These are phyloP conservation scores for Phytophthora macrochlamydospora DNA, from an alignment of 352 stramenopile species.

Conservation along the genomic window DNA sequence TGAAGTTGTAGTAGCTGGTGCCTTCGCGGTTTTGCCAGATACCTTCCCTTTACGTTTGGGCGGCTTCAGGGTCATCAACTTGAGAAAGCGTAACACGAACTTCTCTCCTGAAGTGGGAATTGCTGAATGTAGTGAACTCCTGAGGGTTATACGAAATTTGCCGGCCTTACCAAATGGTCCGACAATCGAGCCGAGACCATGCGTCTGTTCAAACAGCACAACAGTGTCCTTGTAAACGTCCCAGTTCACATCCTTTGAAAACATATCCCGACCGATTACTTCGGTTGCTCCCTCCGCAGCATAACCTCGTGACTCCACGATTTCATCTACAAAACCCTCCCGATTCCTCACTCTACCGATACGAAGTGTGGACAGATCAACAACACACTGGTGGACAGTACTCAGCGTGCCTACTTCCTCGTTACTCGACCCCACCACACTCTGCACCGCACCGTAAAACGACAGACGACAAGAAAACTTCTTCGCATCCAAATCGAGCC, in stretches of 20 bases:
- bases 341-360: constrained; percentile 74
- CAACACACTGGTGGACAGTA: constrained; percentile 14
- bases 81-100: constrained; percentile 67
- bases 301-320: constrained; percentile 14
- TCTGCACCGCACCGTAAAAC: constrained; percentile 65
- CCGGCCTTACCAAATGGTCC: constrained; percentile 84
- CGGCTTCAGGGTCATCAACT: constrained; percentile 48
- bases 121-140: not conserved
- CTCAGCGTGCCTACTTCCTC: constrained; percentile 16
- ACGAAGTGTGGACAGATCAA: constrained; percentile 38
- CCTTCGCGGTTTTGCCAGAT: not conserved
- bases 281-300: constrained; percentile 16
- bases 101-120: constrained; percentile 42
- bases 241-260: constrained; percentile 78
- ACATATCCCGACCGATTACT: constrained; percentile 78
- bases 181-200: constrained; percentile 52
- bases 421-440: constrained; percentile 32
- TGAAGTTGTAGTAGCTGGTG: not conserved
- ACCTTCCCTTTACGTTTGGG: constrained; percentile 34
- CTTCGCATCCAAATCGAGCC: constrained; percentile 73
- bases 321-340: constrained; percentile 66
- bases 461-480: constrained; percentile 67
- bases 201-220: constrained; percentile 53
- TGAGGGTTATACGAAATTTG: constrained; percentile 68
- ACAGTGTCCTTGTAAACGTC: constrained; percentile 53